These are phyloP conservation scores for Isatis lusitanica DNA, from an alignment of 441 rosid genomes.

Conservation along the genomic window DNA sequence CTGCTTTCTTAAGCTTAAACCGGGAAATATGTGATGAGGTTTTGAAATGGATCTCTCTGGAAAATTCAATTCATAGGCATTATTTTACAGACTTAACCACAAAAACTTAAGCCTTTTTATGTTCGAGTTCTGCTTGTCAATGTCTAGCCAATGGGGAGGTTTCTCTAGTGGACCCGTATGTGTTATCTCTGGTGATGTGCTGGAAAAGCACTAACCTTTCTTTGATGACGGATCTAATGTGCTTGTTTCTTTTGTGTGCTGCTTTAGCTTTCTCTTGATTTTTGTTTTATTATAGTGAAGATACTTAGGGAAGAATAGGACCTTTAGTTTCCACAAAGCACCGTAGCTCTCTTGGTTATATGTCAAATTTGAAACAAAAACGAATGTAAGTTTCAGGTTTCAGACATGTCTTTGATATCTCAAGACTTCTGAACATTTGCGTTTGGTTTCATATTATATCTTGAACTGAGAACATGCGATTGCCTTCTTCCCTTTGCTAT, in stretches of 20 bases:
- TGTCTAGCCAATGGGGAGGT: neutral
- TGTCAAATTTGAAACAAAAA: slow-evolving; percentile 1
- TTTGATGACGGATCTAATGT: neutral
- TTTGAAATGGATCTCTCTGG: neutral
- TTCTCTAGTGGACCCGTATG: slow-evolving; percentile 3
- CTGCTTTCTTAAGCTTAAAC: neutral
- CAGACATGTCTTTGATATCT: slow-evolving; percentile 2
- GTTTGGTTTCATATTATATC: neutral
- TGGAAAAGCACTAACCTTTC: slow-evolving; percentile 11
- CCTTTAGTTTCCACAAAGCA: slow-evolving; percentile 3
- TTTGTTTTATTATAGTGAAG: neutral
- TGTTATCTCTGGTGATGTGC: slow-evolving; percentile 15
- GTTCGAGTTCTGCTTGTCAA: neutral
- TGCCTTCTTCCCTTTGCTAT: slow-evolving; percentile 1
- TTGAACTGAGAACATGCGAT: neutral
- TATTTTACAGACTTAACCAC: neutral
- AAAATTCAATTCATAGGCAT: neutral
- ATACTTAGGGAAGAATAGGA: neutral
- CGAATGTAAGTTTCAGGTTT: neutral
- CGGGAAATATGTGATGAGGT: neutral
- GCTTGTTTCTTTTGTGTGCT: neutral
- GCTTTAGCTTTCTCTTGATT: slow-evolving; percentile 12
- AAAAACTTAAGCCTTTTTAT: neutral
- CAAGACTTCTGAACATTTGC: slow-evolving; percentile 2
- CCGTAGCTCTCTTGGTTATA: neutral